Evolutionary conservation across 1,139 yeast species (phyloP).

Genomic region (Casaregolazyma lundiana): DNA sequence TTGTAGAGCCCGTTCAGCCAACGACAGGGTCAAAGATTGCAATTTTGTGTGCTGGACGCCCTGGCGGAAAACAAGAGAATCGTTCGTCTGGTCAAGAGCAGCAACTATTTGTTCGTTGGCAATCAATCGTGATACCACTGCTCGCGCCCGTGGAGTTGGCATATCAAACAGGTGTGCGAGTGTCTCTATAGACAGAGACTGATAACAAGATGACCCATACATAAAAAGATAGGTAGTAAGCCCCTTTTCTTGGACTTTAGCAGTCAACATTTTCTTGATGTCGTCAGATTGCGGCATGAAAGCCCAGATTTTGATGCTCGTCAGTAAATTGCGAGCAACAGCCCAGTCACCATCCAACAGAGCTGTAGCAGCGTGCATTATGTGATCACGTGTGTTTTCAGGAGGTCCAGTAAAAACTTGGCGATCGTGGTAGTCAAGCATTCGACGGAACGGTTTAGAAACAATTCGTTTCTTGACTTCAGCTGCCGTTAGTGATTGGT

Average conservation of each 20-base stretch:
- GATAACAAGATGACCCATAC: conserved; percentile 63
- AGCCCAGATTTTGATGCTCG: conserved; percentile 82
- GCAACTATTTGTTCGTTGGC: conserved; percentile 71
- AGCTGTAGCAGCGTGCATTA: conserved; percentile 88
- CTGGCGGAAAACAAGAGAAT: conserved; percentile 55
- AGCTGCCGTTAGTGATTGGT: conserved; percentile 34
- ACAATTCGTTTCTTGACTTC: conserved; percentile 63
- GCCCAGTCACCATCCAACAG: conserved; percentile 91
- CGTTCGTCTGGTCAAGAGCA: conserved; percentile 55
- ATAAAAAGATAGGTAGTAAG: conserved; percentile 85
- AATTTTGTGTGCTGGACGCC: conserved; percentile 80
- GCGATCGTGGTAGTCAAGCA: conserved; percentile 88
- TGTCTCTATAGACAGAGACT: conserved; percentile 66
- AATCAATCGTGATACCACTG: conserved; percentile 70
- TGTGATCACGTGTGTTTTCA: conserved; percentile 90
- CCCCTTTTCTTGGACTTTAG: conserved; percentile 83
- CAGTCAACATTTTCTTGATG: conserved; percentile 64
- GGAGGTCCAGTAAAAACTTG: conserved; percentile 98
- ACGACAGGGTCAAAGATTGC: conserved; percentile 81
- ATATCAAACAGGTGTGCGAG: conserved; percentile 67
- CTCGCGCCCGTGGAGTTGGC: conserved; percentile 47
- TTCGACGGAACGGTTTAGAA: conserved; percentile 83
- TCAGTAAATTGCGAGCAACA: conserved; percentile 65
- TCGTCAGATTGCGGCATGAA: conserved; percentile 62
- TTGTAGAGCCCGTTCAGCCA: conserved; percentile 82